Base-by-base conservation (phyloP, 2,329 filamentous ascomycete species). In the Triangularia verruculosa region DNA sequence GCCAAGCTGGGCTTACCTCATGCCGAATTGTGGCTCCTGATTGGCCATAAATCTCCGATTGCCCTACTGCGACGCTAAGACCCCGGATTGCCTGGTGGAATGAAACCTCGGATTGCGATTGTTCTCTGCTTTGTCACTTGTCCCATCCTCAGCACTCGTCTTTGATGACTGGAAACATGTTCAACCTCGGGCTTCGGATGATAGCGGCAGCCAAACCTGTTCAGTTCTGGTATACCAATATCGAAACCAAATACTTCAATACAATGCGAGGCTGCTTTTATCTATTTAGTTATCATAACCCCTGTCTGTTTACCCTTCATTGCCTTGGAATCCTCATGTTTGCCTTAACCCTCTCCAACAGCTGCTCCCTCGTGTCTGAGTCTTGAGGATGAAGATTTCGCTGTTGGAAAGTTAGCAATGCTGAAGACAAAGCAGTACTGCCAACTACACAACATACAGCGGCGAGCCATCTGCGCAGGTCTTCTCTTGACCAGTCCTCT, bases 381-480 rank as follows among this genome's bases (percentile, higher is more conserved):
- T 75, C 72, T 34, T 79, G 75, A 0, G 82, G 82, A 52, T 78
- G 76, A 13, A 84, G 69, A 61, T 82, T 80, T 53, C 82, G 74
- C 82, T 84, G 64, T 30, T 13, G 39, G 20, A 13, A 2, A 12
- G 62, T 71, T 9, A 69, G 67, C 55, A 61, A 24, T 20, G n/a
- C 30, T 57, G 59, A 67, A 55, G 34, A 5, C 17, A 51, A 9
- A 11, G 13, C 17, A 24, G 20, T 11, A 2, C n/a, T 20, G 4
- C 22, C 20, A 13, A 27, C 51, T 11, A 13, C 52, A 15, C 8
- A 61, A 81, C 89, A 77, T 83, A 97, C 94, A 71, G 85, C 86
- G 54, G 86, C 86, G 58, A 98, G 80, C 93, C 93, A 98, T 72
- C 88, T 82, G 66, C 86, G 83, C 76, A 96, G 81, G 72, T 98